These are phyloP conservation scores for Lasiosphaeriaceae sp. DNA, from an alignment of 495 filamentous ascomycete species.

Conservation along the genomic window DNA sequence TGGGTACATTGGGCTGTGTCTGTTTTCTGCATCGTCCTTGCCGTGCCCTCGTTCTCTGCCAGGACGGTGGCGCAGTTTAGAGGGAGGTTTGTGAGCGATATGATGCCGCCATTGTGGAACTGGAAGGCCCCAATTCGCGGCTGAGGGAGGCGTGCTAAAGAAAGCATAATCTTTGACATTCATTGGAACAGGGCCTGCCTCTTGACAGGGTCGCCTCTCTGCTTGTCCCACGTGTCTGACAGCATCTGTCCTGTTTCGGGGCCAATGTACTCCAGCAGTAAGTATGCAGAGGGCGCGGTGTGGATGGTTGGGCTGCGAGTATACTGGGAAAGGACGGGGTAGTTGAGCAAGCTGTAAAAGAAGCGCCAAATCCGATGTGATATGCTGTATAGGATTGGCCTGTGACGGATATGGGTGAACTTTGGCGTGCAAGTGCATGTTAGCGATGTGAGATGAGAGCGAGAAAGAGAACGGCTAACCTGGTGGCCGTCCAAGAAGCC, in stretches of 20 bases:
- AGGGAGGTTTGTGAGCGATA: constrained; percentile 33
- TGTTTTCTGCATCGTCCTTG: constrained; percentile 22
- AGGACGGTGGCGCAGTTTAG: constrained; percentile 20
- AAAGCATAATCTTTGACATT: constrained; percentile 29
- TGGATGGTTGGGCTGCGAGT: neutral
- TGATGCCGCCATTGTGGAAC: constrained; percentile 20
- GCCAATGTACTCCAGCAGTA: constrained; percentile 21
- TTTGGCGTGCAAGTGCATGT: neutral
- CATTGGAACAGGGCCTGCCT: constrained; percentile 27
- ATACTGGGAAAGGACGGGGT: constrained; percentile 12
- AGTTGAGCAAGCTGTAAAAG: neutral
- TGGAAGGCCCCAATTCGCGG: constrained; percentile 36
- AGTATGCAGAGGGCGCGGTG: constrained; percentile 15
- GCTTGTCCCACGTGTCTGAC: constrained; percentile 23
- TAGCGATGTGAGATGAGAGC: neutral
- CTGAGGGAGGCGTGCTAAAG: constrained; percentile 22
- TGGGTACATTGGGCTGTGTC: constrained; percentile 23
- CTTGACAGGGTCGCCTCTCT: constrained; percentile 14
- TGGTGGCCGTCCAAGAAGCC: constrained; percentile 19
- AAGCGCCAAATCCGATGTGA: constrained; percentile 4
- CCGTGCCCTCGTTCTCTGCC: constrained; percentile 32
- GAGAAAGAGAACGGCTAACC: neutral
- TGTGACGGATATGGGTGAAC: neutral
- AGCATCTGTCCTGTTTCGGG: constrained; percentile 30
- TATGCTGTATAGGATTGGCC: constrained; percentile 15